Evolutionary conservation across 2,329 filamentous ascomycete species (phyloP), one percentile per base, ranked within the genome.

Genomic region (Teratosphaeria pseudoeucalypti): DNA sequence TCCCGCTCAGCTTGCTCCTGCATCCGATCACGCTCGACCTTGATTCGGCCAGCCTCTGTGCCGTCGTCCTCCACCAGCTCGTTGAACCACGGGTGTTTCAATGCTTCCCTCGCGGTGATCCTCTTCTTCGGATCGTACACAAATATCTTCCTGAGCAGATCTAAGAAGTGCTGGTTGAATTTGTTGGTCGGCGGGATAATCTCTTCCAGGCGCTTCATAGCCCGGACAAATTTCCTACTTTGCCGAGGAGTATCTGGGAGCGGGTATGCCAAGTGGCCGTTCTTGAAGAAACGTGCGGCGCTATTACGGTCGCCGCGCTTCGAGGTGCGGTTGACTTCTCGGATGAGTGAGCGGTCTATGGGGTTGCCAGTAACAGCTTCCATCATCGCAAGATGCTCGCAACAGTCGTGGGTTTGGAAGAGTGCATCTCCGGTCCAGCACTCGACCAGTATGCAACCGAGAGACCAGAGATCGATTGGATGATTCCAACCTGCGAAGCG

Each of bases 351-450:
- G 43, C 68, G 68, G 60, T 72, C 70, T 57, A 72, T 71, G 14
- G 57, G 56, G 12, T 63, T 64, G 47, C 70, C 69, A 12, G 66
- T 71, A 6, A 72, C 70, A 57, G 68, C 68, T 71, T 87, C 84
- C 84, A 87, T 87, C 84, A 87, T 87, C 43, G 83, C 84, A 54
- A 87, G 77, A 70, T 87, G 84, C 69, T 86, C 84, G 34, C 85
- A 78, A 63, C 86, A 86, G 71, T 87, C 84, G 68, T 86, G 84
- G 0, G 84, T 86, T 69, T 87, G 84, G 74, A 87, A 87, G 2
- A 87, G 75, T 52, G 84, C 84, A 70, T 87, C 84, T 10, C 84
- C 84, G 0, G 84, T 87, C 74, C 84, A 86, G 70, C 86, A 87
- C 64, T 87, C 84, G 34, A 87, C 84, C 11, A 87, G 73, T 58